Base-by-base conservation (phyloP, 495 filamentous ascomycete species). In the Daldinia caldariorum region DNA sequence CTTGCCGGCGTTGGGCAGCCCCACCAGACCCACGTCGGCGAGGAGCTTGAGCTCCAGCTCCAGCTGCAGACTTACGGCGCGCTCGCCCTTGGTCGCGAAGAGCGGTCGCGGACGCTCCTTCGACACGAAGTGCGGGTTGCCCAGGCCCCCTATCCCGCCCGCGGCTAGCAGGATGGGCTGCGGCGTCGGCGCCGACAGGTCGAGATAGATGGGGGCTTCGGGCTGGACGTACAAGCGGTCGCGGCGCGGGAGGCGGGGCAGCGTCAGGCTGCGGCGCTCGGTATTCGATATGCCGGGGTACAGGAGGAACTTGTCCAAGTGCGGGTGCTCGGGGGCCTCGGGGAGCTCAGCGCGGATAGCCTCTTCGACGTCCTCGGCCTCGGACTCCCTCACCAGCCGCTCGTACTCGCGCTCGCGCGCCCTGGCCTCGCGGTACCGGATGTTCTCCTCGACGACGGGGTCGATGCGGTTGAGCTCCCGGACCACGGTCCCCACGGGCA, bases 1-100 rank as follows among this genome's bases (percentile, higher is more conserved):
- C 77, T 99, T 99, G 12, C 95, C 95, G 1, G 96, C 95, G 77
- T 99, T 99, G 0, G 95, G 96, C 55, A 97, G 86, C 1, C 95
- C 95, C 29, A 99, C 95, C 9, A 99, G 83, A 0, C 94, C 95
- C 16, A 99, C 90, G 79, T 99, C 95, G 13, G 95, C 95, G 9
- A 99, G 87, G 4, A 99, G 84, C 81, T 97, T 98, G 62, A 99
- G 85, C 77, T 99, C 95, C 58, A 99, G 87, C 70, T 97, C 91
- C 12, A 99, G 80, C 34, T 89, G 87, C 63, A 99, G 79, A 26
- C 85, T 88, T 77, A 92, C 88, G 50, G 92, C 92, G 37, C 83
- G 81, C 70, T 95, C 92, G 16, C 95, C 95, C 69, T 89, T 90
- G 1, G 93, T 97, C 7, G 94, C 96, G 77, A 94, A 95, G 69